These are phyloP conservation scores for Oryza glaberrima DNA, from an alignment of 176 grass and related monocot species.

Conservation along the genomic window DNA sequence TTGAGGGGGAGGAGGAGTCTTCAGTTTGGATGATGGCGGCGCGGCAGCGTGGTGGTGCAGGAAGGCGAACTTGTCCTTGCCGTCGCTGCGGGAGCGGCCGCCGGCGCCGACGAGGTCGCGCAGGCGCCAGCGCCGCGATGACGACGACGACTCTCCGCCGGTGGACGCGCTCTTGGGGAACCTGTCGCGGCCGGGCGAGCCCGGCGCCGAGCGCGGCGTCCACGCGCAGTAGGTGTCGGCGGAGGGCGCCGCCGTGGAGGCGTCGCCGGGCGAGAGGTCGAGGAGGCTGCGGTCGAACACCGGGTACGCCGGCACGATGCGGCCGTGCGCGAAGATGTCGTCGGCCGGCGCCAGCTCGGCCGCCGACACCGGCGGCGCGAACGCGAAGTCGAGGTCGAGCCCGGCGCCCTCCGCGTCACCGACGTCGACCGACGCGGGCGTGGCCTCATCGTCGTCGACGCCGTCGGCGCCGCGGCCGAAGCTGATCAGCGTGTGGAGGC, in stretches of 20 bases:
- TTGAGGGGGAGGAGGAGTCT: background rate
- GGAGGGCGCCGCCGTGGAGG: slow-evolving; percentile 28
- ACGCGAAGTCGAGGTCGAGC: slow-evolving; percentile 60
- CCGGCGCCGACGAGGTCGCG: slow-evolving; percentile 46
- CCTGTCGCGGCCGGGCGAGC: slow-evolving; percentile 3
- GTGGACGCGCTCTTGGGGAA: slow-evolving; percentile 74
- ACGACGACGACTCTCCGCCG: slow-evolving; percentile 36
- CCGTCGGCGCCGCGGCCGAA: slow-evolving; percentile 4
- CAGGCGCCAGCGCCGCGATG: slow-evolving; percentile 38
- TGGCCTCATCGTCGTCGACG: too few relatives aligned
- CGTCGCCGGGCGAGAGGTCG: background rate
- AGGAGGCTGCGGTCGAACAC: slow-evolving; percentile 47
- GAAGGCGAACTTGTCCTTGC: slow-evolving; percentile 86
- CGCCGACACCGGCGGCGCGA: slow-evolving; percentile 40
- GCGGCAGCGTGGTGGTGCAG: slow-evolving; percentile 1
- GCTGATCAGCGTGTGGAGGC: slow-evolving; percentile 32
- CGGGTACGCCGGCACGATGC: slow-evolving; percentile 62
- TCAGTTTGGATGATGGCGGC: background rate
- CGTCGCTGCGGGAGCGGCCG: slow-evolving; percentile 60
- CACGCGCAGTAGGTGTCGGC: slow-evolving; percentile 62
- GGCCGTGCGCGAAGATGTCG: slow-evolving; percentile 72
- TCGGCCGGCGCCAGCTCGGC: slow-evolving; percentile 41
- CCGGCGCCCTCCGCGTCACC: background rate
- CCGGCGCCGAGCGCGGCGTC: slow-evolving; percentile 53
- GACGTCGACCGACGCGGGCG: background rate